Evolutionary conservation across 164 flowering plant genomes (phyloP), one percentile per base, ranked within the genome.

Genomic region (Vitis rotundifolia): DNA sequence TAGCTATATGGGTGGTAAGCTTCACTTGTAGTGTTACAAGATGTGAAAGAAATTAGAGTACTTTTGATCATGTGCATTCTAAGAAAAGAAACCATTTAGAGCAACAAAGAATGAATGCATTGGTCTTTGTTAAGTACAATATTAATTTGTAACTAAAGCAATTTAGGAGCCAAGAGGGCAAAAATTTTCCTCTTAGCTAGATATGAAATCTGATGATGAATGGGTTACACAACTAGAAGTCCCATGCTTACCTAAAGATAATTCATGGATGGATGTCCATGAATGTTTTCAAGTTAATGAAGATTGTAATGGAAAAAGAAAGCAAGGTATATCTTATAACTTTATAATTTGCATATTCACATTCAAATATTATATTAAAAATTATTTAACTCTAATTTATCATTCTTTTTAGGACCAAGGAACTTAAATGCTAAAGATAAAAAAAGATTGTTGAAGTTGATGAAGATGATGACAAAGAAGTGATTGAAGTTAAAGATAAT

Each of bases 71-170:
- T 18, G 71, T 68, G 64, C 47, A 59, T 29, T 48, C 57, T 18
- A 68, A 68, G 64, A 68, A 51, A 59, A 48, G 64, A 61, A 68
- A 68, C 59, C 53, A 56, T 8, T 59, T 68, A 15, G 71, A 59
- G 49, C 65, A 59, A 59, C 44, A 55, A 60, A 59, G 47, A 29
- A 8, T 68, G 13, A 68, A 59, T 48, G 64, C 64, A 15, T 54
- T 68, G n/a, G 64, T 68, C 9, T 68, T 51, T 49, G 65, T 50
- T 50, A 50, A 50, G 13, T 50, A 50, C 13, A 50, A 50, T 50
- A 2, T 50, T 50, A 9, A 50, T 9, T 12, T 50, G 9, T 9
- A 50, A 12, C 9, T 50, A 12, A 2, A 50, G 53, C 51, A 63
- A 63, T 7, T 10, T 8, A 63, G 48, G 26, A 49, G 52, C 11